Conservation (phyloP, 495 filamentous ascomycete species). For the Tetracladium marchalianum region DNA sequence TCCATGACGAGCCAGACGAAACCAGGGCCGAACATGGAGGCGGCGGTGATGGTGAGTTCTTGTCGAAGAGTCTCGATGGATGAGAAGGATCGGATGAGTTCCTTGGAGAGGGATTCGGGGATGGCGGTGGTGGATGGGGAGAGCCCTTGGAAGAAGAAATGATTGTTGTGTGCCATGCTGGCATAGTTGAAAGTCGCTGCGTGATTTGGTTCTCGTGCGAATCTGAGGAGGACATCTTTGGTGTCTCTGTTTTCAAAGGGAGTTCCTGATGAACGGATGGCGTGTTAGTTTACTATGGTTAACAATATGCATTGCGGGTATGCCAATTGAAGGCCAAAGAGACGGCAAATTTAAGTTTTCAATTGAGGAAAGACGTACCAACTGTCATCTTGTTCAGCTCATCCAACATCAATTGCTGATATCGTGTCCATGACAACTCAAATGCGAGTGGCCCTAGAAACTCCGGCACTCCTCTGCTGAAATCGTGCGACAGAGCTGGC, state of each 20-base stretch:
- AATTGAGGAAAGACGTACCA: constrained; percentile 39
- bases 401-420: constrained; percentile 61
- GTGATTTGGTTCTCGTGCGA: constrained; percentile 64
- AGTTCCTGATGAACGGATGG: constrained; percentile 4
- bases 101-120: constrained; percentile 33
- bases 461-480: constrained; percentile 49
- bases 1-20: constrained; percentile 87
- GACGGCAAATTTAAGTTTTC: too few species aligned
- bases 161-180: constrained; percentile 93
- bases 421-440: constrained; percentile 71
- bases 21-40: constrained; percentile 89
- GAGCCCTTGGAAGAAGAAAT: constrained; percentile 70
- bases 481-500: constrained; percentile 50
- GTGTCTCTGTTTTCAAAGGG: constrained; percentile 16
- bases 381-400: constrained; percentile 65
- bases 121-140: constrained; percentile 39
- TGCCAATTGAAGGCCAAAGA: too few species aligned
- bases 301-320: too few species aligned
- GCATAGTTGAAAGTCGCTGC: constrained; percentile 89
- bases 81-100: constrained; percentile 59
- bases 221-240: constrained; percentile 61
- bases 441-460: constrained; percentile 58
- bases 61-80: constrained; percentile 69
- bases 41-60: constrained; percentile 73
- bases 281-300: constrained; percentile 2